A percentile compares a stretch with the other conserved stretches of the same genome.
phyloP scores from a whole-genome alignment of 768 basidiomycete species.

The Naematelia encephala region DNA sequence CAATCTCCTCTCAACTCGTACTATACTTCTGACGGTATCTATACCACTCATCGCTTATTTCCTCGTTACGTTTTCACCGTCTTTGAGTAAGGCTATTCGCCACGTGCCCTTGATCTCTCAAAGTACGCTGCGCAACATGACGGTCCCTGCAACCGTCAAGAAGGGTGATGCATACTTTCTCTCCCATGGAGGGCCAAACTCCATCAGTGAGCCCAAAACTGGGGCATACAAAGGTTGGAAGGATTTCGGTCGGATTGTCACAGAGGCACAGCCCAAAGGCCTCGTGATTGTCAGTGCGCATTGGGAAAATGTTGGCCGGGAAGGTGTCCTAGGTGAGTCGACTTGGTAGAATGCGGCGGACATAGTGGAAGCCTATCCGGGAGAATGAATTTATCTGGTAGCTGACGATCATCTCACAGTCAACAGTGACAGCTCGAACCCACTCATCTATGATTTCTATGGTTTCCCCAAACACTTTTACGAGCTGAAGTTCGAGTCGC shows the following conservation, averaged over 20 bases:
- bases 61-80: background rate
- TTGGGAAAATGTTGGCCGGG: slow-evolving; percentile 35
- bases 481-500: slow-evolving; percentile 29
- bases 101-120: background rate
- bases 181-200: slow-evolving; percentile 47
- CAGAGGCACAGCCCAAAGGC: slow-evolving; percentile 29
- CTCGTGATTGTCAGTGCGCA: slow-evolving; percentile 44
- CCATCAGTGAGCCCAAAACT: slow-evolving; percentile 29
- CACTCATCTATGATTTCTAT: slow-evolving; percentile 45
- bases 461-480: slow-evolving; percentile 43
- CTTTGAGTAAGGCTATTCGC: background rate
- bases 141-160: background rate
- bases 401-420: slow-evolving; percentile 21
- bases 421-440: slow-evolving; percentile 36
- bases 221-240: slow-evolving; percentile 43
- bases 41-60: background rate
- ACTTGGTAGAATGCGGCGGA: too few relatives aligned
- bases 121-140: background rate
- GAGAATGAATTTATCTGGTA: background rate
- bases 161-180: slow-evolving; percentile 38
- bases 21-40: background rate
- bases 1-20: background rate
- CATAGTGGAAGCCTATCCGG: background rate
- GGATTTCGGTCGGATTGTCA: slow-evolving; percentile 22
- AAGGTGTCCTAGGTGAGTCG: slow-evolving; percentile 28